Conservation (phyloP, 257 asterid genomes). For the Cordia subcordata region DNA sequence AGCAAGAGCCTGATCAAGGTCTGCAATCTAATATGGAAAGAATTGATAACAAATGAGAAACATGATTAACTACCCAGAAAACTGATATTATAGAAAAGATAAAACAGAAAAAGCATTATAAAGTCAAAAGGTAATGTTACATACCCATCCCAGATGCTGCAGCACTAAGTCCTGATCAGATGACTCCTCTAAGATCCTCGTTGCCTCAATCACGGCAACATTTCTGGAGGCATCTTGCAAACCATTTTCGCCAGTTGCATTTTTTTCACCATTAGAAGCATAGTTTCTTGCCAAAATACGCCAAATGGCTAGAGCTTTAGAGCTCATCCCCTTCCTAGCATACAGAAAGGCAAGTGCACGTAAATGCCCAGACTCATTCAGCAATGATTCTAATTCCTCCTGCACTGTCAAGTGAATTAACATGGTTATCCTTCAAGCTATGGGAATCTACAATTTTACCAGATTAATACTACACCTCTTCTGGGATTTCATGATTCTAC, state of each 20-base stretch:
- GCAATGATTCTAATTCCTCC: constrained; percentile 95
- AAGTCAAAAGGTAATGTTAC: constrained; percentile 18
- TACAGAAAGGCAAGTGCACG: constrained; percentile 89
- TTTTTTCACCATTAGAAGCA: constrained; percentile 38
- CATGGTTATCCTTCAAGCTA: constrained; percentile 35
- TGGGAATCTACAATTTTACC: not conserved
- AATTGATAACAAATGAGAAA: constrained; percentile 12
- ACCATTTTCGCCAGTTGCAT: constrained; percentile 38
- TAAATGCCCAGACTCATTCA: constrained; percentile 88
- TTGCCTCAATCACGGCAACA: constrained; percentile 68
- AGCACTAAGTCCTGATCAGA: constrained; percentile 83
- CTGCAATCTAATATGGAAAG: constrained; percentile 69
- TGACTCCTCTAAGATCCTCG: constrained; percentile 82
- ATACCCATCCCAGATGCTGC: constrained; percentile 96
- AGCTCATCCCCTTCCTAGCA: constrained; percentile 88
- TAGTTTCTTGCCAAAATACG: constrained; percentile 72
- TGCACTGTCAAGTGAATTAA: constrained; percentile 84
- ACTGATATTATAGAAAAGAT: constrained; percentile 3
- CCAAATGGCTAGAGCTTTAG: constrained; percentile 89
- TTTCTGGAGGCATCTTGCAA: constrained; percentile 35
- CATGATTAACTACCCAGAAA: constrained; percentile 16
- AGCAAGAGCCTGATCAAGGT: constrained; percentile 70
- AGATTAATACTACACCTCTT: too few relatives aligned
- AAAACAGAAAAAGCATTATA: not conserved
- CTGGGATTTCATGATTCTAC: too few relatives aligned